Conservation (phyloP, 2,329 filamentous ascomycete species). For the Neoscytalidium dimidiatum region DNA sequence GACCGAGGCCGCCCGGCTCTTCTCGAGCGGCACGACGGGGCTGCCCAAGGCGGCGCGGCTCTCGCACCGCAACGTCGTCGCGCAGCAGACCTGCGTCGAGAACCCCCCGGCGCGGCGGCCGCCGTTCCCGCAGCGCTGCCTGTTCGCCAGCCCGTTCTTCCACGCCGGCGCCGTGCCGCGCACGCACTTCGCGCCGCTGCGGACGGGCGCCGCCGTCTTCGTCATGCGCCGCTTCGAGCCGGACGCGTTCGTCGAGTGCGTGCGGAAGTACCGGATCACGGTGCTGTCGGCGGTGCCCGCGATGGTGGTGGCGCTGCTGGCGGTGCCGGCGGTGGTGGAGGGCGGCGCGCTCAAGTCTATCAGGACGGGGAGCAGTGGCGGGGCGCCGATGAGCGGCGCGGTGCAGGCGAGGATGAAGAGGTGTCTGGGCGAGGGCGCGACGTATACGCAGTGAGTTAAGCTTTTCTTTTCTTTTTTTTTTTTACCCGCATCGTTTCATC, state of each 20-base stretch:
- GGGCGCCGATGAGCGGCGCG: not conserved
- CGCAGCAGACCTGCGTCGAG: not conserved
- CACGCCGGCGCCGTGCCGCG: conserved; percentile 35
- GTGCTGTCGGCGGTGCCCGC: conserved; percentile 57
- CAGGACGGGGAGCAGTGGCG: not conserved
- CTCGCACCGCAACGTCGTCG: conserved; percentile 40
- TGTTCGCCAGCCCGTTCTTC: conserved; percentile 55
- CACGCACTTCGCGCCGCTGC: conserved; percentile 35
- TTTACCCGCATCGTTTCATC: not conserved
- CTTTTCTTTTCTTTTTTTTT: not conserved
- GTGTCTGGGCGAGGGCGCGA: not conserved
- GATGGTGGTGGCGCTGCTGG: conserved; percentile 48
- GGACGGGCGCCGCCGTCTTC: conserved; percentile 29
- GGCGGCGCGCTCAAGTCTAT: not conserved
- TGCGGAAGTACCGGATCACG: conserved; percentile 51
- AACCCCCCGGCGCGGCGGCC: not conserved
- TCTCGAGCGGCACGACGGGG: conserved; percentile 39
- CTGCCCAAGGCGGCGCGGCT: conserved; percentile 41
- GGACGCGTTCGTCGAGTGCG: conserved; percentile 48
- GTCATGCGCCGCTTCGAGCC: conserved; percentile 43
- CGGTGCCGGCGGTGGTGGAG: not conserved
- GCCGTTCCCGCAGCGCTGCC: not conserved
- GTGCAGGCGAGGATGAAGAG: not conserved
- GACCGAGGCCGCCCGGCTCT: conserved; percentile 31
- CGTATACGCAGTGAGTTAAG: not conserved